Conservation (phyloP, 495 filamentous ascomycete species). For the Tetracladium marchalianum region DNA sequence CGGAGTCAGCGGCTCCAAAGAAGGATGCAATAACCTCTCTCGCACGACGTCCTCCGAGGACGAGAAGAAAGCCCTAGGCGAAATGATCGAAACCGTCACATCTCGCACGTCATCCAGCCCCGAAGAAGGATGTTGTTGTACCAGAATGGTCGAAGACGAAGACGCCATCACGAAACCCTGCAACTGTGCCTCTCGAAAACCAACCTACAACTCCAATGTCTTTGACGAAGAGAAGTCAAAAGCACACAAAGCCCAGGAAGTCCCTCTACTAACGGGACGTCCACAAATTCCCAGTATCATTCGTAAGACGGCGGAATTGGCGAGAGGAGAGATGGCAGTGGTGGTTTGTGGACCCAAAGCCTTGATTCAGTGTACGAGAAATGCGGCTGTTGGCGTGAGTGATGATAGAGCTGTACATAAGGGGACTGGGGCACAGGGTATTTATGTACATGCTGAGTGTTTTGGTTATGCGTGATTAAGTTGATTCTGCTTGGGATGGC, state of each 20-base stretch:
- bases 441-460: conserved; percentile 36
- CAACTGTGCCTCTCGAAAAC: background rate
- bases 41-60: background rate
- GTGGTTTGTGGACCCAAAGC: conserved; percentile 70
- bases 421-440: conserved; percentile 76
- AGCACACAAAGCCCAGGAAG: background rate
- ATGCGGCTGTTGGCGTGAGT: conserved; percentile 57
- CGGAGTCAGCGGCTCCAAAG: background rate
- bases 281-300: conserved; percentile 13
- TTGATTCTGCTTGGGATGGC: conserved; percentile 1
- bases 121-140: conserved; percentile 1
- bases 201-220: background rate
- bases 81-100: background rate
- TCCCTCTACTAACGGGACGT: conserved; percentile 4
- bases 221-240: background rate
- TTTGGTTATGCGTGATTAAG: conserved; percentile 30
- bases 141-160: background rate
- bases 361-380: conserved; percentile 54
- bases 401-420: conserved; percentile 86
- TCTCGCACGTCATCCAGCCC: background rate
- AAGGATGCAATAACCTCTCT: too few species aligned
- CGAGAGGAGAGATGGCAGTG: conserved; percentile 40
- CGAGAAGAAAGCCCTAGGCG: conserved; percentile 1
- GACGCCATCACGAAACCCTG: background rate
- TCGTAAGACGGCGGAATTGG: conserved; percentile 19